Base-by-base conservation (phyloP, 169 alveolate genomes). In the Plasmodium cynomolgi region DNA sequence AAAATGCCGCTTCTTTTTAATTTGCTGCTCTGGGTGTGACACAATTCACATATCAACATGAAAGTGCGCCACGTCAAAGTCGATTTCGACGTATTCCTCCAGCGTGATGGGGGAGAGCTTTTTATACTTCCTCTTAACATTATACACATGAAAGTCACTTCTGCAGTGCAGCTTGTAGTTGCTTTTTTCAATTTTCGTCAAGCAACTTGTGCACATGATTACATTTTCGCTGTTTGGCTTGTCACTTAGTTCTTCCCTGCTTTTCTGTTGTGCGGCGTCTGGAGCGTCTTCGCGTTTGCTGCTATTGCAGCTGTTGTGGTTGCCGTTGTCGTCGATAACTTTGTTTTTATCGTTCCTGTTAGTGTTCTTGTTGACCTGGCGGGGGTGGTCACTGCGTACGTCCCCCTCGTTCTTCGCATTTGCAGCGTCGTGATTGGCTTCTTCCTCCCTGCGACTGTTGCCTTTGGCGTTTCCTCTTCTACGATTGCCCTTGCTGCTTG, bases 131-230 rank as follows among this genome's bases (percentile, higher is more conserved):
- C 98, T 86, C 81, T 97, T 97, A 39, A 95, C 95, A 91, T 97
- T 97, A 62, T 97, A 90, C 23, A 97, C 97, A 79, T 97, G 98
- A 85, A 96, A 95, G 29, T 97, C 98, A 20, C 97, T 94, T 44
- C 97, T 96, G 81, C 96, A 97, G 81, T 97, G 98, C n/a, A 80
- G 29, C 58, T 97, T 86, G 31, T 93, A 81, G 29, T 81, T 75
- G 29, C 93, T 81, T 71, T 84, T 93, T 77, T 93, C 95, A n/a
- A 97, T 94, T 71, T 85, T 95, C 39, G 96, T 75, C 71, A 80
- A 80, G 72, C 98, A 97, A 73, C 95, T 96, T 41, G 95, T 86
- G 90, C 98, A 96, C 93, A 92, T 96, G 41, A 96, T 93, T 39
- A 91, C 95, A 7, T 23, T 71, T 39, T 11, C 72, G 33, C 77